These are phyloP conservation scores for Cnidoscolus chayamansa DNA, from an alignment of 441 rosid genomes.

Conservation along the genomic window DNA sequence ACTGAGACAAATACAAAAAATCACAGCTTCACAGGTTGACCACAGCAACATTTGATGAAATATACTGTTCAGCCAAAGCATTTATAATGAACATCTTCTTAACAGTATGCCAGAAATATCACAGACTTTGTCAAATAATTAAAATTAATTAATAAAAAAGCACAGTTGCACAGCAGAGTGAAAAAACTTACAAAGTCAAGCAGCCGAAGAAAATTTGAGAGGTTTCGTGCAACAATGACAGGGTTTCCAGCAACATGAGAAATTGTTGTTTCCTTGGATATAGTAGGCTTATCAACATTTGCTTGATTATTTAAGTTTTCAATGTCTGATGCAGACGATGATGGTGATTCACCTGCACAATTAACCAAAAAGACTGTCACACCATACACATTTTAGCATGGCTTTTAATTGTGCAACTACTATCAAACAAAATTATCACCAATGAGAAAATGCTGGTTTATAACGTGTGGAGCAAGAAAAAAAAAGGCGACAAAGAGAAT, in stretches of 20 bases:
- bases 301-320: slow-evolving; percentile 66
- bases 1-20: not conserved
- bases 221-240: slow-evolving; percentile 44
- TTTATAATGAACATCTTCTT: not conserved
- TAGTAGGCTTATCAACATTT: slow-evolving; percentile 44
- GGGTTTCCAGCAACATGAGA: slow-evolving; percentile 51
- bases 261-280: slow-evolving; percentile 40
- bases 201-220: slow-evolving; percentile 44
- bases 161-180: not conserved
- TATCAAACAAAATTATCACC: not conserved
- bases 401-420: not conserved
- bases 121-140: no score
- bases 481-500: no score
- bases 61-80: not conserved
- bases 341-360: slow-evolving; percentile 82
- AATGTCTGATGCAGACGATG: slow-evolving; percentile 87
- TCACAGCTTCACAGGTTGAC: not conserved
- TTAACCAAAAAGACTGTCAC: slow-evolving; percentile 6
- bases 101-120: not conserved
- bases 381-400: not conserved
- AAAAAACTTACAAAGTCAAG: slow-evolving; percentile 70
- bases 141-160: not conserved
- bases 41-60: not conserved
- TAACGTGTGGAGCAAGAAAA: no score
- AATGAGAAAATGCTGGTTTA: not conserved